Evolutionary conservation across 116 monocot species (phyloP), one percentile per base, ranked within the genome.

Genomic region (Phalaenopsis hybrid): DNA sequence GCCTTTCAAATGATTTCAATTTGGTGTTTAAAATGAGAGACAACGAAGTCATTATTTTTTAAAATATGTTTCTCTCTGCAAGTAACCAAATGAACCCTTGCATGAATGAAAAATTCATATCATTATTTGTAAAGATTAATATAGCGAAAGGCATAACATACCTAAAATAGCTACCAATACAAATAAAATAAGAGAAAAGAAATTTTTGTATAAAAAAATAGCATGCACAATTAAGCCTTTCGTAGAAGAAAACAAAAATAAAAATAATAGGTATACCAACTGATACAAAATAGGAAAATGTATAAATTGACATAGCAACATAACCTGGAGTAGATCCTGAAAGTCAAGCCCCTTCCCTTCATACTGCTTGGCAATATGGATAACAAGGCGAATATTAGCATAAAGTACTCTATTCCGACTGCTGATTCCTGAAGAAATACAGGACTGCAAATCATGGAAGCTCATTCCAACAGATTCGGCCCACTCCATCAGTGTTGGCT

Each of bases 341-440:
- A 98, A 69, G 81, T 79, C 70, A 63, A 98, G 85, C 81, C 97
- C 93, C 78, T 89, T 90, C 17, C 95, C 95, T 51, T 90, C 88
- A 83, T 98, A 94, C 73, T 93, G 87, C 85, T 87, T 98, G 11
- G 95, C 95, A 28, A 98, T 81, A 86, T 98, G 97, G 59, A 93
- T 81, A 69, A 98, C 95, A 79, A 93, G 89, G 78, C 91, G 88
- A 4, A 93, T 90, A 86, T 98, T 98, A 21, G 93, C 90, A 86
- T 86, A 82, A 57, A 95, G 81, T 85, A 98, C 85, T 80, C 88
- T 93, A 3, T 98, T 87, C 34, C 4, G 4, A 4, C 41, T 3
- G 41, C 1, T 41, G 41, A 41, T 41, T 41, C 41, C 41, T 41
- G 41, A 41, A 3, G 41, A 41, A 41, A 41, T 41, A 41, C 41